phyloP scores from a whole-genome alignment of 2,329 filamentous ascomycete genomes.

The Arthroderma sp. region DNA sequence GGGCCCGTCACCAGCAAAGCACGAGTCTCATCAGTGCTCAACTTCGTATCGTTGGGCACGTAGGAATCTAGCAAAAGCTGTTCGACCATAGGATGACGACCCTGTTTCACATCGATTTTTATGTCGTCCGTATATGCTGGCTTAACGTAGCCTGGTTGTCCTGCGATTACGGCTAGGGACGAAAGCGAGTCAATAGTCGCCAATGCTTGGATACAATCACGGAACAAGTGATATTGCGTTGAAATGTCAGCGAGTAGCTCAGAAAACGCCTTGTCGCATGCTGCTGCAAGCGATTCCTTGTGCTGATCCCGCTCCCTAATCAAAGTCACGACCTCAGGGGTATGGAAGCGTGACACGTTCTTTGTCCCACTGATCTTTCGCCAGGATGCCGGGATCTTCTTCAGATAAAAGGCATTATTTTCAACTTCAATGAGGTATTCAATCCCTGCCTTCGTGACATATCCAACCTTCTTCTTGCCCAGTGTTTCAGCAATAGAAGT shows the following conservation, averaged over 20 bases:
- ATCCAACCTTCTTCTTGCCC: constrained; percentile 59
- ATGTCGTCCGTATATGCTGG: constrained; percentile 55
- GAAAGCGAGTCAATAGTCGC: constrained; percentile 81
- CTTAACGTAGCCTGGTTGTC: constrained; percentile 74
- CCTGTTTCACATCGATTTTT: constrained; percentile 56
- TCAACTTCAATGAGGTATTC: constrained; percentile 90
- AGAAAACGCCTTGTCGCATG: constrained; percentile 73
- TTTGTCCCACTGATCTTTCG: constrained; percentile 91
- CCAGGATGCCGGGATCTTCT: constrained; percentile 87
- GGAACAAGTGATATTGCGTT: constrained; percentile 73
- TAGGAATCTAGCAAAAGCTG: constrained; percentile 74
- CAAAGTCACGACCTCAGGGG: constrained; percentile 72
- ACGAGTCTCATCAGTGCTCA: constrained; percentile 52
- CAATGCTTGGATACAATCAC: constrained; percentile 75
- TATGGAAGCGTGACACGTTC: constrained; percentile 82
- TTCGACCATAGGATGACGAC: constrained; percentile 92
- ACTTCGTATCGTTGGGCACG: constrained; percentile 73
- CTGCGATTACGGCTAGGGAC: constrained; percentile 70
- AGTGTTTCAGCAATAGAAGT: constrained; percentile 57
- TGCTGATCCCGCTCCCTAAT: constrained; percentile 84
- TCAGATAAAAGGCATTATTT: constrained; percentile 57
- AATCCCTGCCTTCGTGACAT: constrained; percentile 75
- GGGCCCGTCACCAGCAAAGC: constrained; percentile 87
- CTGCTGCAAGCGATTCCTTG: constrained; percentile 81
- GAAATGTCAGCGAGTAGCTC: constrained; percentile 60